A percentile compares a stretch with the other conserved stretches of the same genome.
Evolutionary conservation across 2,329 filamentous ascomycete species (phyloP).

Genomic region (Emmonsia crescens): DNA sequence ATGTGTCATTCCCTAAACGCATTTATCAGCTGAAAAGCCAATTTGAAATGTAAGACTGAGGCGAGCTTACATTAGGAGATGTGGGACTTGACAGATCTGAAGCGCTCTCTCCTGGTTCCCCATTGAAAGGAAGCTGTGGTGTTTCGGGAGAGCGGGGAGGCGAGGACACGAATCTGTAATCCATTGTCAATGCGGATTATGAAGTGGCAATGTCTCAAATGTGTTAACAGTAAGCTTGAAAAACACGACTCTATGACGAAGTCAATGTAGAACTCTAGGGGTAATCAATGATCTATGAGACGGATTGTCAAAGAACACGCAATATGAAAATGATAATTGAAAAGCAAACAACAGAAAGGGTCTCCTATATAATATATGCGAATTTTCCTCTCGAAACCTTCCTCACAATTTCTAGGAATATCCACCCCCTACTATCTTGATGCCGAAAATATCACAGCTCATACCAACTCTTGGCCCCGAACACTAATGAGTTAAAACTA

Average conservation of each 20-base stretch:
- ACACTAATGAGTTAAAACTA: background rate
- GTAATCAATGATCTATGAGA: background rate
- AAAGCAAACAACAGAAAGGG: background rate
- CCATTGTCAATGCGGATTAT: slow-evolving; percentile 1
- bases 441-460: background rate
- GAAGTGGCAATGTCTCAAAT: background rate
- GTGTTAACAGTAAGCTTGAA: background rate
- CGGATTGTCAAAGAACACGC: background rate
- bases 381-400: background rate
- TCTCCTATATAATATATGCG: background rate
- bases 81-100: slow-evolving; percentile 17
- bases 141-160: slow-evolving; percentile 21
- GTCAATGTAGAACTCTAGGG: background rate
- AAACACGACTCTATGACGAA: background rate
- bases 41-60: background rate
- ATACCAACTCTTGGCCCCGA: background rate
- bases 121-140: background rate
- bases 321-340: background rate
- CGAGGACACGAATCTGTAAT: background rate
- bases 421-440: background rate
- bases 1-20: slow-evolving; percentile 14
- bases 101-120: slow-evolving; percentile 11
- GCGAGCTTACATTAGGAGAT: slow-evolving; percentile 16
- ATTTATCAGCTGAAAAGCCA: background rate
- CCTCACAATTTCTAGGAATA: background rate